Evolutionary conservation across 306 rosid species (phyloP), one percentile per base, ranked within the genome.

Genomic region (Myrica gale): DNA sequence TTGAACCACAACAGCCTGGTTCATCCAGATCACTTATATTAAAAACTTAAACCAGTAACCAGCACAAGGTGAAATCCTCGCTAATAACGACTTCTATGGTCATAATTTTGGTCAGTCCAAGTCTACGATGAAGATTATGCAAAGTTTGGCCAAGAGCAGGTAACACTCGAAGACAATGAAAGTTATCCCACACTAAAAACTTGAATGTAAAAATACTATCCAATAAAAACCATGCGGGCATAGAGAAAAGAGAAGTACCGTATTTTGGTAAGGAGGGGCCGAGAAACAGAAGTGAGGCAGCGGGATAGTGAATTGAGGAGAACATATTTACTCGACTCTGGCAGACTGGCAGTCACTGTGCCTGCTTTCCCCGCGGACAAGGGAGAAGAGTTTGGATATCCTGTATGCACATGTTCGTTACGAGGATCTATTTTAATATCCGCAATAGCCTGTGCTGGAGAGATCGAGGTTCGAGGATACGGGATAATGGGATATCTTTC

Each of bases 161-260:
- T 47, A n/a, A 54, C 60, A 54, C 60, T 7, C 7, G 10, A 2
- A 54, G n/a, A 54, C 26, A 9, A 48, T 41, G 70, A 65, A 65
- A 65, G 15, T 7, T 5, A 39, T 15, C 17, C 48, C 46, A 41
- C 32, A 26, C 32, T 26, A 26, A 51, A 70, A 23, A 57, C 32
- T n/a, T 3, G 23, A 67, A 42, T 4, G 32, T n/a, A 4, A 6
- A 43, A 2, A 26, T 32, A 9, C 1, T 23, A 69, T 56, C 16
- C 5, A 26, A 63, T 57, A 43, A n/a, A 17, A 47, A 41, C 37
- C 13, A 0, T 8, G 50, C 4, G 5, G 15, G 45, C 46, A 56
- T 62, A 79, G 70, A 6, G 69, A 42, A 44, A 3, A 5, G 44
- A 54, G 55, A 39, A 19, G 21, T 74, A 90, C 92, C 96, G 46